These are phyloP conservation scores for carrot (Daucus carota) DNA, from an alignment of 129 eudicot genomes.

Conservation along the genomic window DNA sequence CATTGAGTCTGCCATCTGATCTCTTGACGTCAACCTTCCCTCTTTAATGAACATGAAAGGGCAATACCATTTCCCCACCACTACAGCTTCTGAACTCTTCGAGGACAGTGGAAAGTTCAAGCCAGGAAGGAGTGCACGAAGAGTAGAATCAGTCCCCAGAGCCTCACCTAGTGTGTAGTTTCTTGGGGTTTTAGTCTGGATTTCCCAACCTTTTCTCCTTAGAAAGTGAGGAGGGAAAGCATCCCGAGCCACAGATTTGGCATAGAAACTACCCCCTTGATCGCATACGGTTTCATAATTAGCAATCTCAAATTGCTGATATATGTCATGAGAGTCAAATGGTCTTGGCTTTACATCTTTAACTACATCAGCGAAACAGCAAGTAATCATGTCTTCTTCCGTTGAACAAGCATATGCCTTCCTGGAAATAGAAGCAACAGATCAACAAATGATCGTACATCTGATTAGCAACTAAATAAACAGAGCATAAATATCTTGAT, in stretches of 20 bases:
- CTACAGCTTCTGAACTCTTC: conserved; percentile 24
- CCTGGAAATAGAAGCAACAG: conserved; percentile 19
- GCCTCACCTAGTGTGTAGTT: conserved; percentile 39
- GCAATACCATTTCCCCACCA: conserved; percentile 77
- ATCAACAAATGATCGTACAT: too few species aligned
- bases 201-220: conserved; percentile 41
- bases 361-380: conserved; percentile 35
- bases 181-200: conserved; percentile 37
- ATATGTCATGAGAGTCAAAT: conserved; percentile 35
- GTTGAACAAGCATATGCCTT: conserved; percentile 52
- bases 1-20: conserved; percentile 42
- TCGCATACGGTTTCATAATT: not conserved
- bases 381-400: conserved; percentile 50
- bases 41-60: conserved; percentile 77
- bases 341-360: conserved; percentile 59
- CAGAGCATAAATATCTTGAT: not conserved
- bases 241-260: conserved; percentile 38
- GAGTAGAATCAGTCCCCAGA: conserved; percentile 33
- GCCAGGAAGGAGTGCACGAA: conserved; percentile 50
- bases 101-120: conserved; percentile 20
- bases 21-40: conserved; percentile 14
- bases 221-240: conserved; percentile 53
- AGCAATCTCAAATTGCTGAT: conserved; percentile 54
- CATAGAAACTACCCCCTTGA: conserved; percentile 26
- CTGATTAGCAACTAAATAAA: too few species aligned